Evolutionary conservation across 495 filamentous ascomycete genomes (phyloP), one percentile per base, ranked within the genome.

Genomic region (Usnea hakonensis): DNA sequence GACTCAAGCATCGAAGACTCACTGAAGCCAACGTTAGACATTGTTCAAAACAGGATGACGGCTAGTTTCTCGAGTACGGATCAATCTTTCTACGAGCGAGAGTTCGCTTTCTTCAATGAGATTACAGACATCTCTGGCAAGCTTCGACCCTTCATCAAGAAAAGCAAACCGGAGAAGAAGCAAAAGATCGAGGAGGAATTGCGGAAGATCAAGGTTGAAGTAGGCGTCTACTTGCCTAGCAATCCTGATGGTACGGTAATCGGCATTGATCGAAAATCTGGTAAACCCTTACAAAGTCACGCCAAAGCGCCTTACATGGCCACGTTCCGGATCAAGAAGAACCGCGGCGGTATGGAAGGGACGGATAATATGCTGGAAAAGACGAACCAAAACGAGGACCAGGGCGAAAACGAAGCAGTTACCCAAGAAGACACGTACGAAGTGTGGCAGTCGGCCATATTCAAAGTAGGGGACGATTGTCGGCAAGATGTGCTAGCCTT

Each of bases 281-380:
- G 95, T 48, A 97, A 97, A 75, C 95, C 95, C 1, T 77, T 99
- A 40, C 95, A 99, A 69, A 93, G 88, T 68, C 95, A 99, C 68
- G 95, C 95, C 53, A 99, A 99, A 75, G 92, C 95, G 16, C 95
- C 95, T 0, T 99, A 89, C 73, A 96, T 99, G 94, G 95, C 95
- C 33, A 97, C 95, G 2, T 99, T 99, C 79, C 82, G 91, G 32
- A 95, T 97, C 73, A 87, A 90, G 69, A 96, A 95, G 74, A 87
- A 83, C 37, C 83, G 80, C 60, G 76, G 77, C 4, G 77, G 68
- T 8, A 60, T 66, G 35, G 69, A 71, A 61, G 66, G 63, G 44
- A 69, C 66, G 44, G 64, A 61, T 37, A 55, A 69, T 28, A 67
- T 71, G 67, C 57, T 67, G 4, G 58, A 63, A 50, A 61, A 69